Conservation (phyloP, 2,329 filamentous ascomycete genomes). For the Microsporum audouinii region DNA sequence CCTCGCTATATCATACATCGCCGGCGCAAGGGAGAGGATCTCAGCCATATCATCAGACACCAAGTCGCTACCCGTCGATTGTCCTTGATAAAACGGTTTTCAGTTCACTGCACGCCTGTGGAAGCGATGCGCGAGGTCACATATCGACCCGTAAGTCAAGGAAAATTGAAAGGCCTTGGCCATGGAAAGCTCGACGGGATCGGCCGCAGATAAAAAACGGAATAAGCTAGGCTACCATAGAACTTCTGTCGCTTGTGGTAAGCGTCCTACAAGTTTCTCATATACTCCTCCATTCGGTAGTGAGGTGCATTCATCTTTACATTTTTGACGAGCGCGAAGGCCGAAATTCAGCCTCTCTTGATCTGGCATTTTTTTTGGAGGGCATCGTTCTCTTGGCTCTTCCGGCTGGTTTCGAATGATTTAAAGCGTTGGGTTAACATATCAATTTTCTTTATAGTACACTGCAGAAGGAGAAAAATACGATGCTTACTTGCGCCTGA, state of each 20-base stretch:
- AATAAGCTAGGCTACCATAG: slow-evolving; percentile 95
- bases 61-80: neutral
- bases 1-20: neutral
- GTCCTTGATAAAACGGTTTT: neutral
- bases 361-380: too few relatives aligned
- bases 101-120: slow-evolving; percentile 4
- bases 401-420: neutral
- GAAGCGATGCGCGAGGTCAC: slow-evolving; percentile 33
- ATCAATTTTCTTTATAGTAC: slow-evolving; percentile 45
- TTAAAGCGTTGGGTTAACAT: neutral
- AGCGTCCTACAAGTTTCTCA: slow-evolving; percentile 34
- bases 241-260: slow-evolving; percentile 90
- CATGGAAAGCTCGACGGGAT: slow-evolving; percentile 27
- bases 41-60: neutral
- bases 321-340: neutral
- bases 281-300: neutral
- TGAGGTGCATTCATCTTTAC: neutral
- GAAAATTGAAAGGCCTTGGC: slow-evolving; percentile 23
- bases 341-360: too few relatives aligned
- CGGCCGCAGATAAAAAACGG: slow-evolving; percentile 53
- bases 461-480: slow-evolving; percentile 88
- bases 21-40: neutral
- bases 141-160: slow-evolving; percentile 25
- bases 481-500: slow-evolving; percentile 68
- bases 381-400: neutral